Base-by-base conservation (phyloP, 208 protist species). In the Acanthamoeba lugdunensis region DNA sequence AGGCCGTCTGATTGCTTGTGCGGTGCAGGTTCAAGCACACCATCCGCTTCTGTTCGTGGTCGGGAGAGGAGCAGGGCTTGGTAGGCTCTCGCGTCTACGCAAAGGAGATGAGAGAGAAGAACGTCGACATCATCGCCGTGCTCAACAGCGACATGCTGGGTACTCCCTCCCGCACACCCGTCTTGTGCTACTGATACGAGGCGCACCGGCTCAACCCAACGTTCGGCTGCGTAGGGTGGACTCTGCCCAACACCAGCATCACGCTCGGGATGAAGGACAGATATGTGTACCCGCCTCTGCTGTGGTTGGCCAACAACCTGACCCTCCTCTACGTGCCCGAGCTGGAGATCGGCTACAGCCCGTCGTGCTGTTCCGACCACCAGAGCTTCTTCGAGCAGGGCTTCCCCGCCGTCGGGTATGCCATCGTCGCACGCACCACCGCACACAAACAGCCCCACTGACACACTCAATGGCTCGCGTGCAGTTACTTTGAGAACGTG, bases 351-450 rank as follows among this genome's bases (percentile, higher is more conserved):
- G 58, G 63, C 25, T 79, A 28, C 58, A 92, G 88, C 88, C 63
- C 88, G 3, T 92, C 88, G 33, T 92, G 88, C 88, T 92, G 88
- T 28, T 92, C 88, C 18, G 88, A 92, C 23, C 88, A 92, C 88
- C 88, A 92, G 63, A 81, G 63, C 88, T 92, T 92, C 88, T 92
- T 82, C 37, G 88, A 92, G 30, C 88, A 92, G 52, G 88, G 88
- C 48, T 92, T 61, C 33, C 88, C 88, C 11, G 88, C 88, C 4
- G 88, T 92, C 37, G 88, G 88, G 48, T 92, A 81, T 23, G 73
- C 0, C 9, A 45, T 77, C 69, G 7, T 9, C 30, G 65, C 65
- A 14, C n/a, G 5, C 52, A 7, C 52, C 1, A 21, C 2, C 11
- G 52, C 52, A 58, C n/a, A 45, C 41, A 4, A 1, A 45, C 1